A percentile compares a stretch with the other conserved stretches of the same genome.
Evolutionary conservation across 192 early-diverging fungal genomes (phyloP).

Genomic region (Backusella parvicylindrica): DNA sequence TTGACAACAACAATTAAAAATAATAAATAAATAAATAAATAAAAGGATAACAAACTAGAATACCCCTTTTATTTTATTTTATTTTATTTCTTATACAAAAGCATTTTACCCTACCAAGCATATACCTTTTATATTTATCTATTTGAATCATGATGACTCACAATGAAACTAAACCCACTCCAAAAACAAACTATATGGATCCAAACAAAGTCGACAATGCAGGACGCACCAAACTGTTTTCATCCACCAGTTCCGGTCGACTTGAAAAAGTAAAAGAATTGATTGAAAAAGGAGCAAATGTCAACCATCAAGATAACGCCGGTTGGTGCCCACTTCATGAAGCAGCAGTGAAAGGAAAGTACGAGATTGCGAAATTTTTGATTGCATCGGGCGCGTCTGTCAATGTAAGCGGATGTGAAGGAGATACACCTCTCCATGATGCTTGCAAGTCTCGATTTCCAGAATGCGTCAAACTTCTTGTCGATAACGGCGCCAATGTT

Average conservation of each 20-base stretch:
- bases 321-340: constrained; percentile 65
- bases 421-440: constrained; percentile 69
- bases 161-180: background rate
- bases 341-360: constrained; percentile 51
- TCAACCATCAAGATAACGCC: constrained; percentile 60
- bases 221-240: constrained; percentile 49
- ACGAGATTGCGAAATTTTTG: constrained; percentile 42
- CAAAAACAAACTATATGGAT: background rate
- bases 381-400: constrained; percentile 54
- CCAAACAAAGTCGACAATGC: constrained; percentile 41
- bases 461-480: constrained; percentile 43
- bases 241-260: constrained; percentile 52
- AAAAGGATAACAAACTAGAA: background rate
- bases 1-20: too few relatives aligned
- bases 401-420: constrained; percentile 56
- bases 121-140: background rate
- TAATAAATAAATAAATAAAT: background rate
- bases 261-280: constrained; percentile 51
- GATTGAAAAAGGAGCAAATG: constrained; percentile 55
- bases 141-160: background rate
- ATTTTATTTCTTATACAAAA: background rate
- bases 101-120: background rate
- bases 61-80: background rate
- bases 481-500: constrained; percentile 55
- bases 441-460: constrained; percentile 48